phyloP scores from a whole-genome alignment of 2,329 filamentous ascomycete genomes.

The Lasiodiplodia sp. region DNA sequence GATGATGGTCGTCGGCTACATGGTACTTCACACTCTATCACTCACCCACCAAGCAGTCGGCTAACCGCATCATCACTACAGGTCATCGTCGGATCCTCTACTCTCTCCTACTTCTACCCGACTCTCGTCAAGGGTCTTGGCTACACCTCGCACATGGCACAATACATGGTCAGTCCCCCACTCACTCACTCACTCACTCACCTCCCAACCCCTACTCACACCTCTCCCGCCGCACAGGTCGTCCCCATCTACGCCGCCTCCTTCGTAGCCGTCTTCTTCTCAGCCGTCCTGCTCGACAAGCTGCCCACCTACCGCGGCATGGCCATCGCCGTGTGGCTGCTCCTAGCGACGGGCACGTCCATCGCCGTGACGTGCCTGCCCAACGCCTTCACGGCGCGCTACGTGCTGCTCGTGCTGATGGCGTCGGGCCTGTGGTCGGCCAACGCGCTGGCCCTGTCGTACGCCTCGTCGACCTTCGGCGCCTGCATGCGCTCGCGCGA shows the following conservation, averaged over 20 bases:
- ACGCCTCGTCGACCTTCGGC: constrained; percentile 60
- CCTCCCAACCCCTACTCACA: not conserved
- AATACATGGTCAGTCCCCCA: constrained; percentile 53
- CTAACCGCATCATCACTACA: constrained; percentile 20
- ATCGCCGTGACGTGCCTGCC: constrained; percentile 55
- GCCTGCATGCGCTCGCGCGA: constrained; percentile 53
- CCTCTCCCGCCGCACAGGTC: constrained; percentile 3
- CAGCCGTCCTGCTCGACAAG: constrained; percentile 58
- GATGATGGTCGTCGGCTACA: constrained; percentile 58
- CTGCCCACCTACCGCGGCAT: constrained; percentile 55
- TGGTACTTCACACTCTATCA: constrained; percentile 42
- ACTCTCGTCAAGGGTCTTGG: constrained; percentile 61
- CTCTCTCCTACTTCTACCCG: constrained; percentile 63
- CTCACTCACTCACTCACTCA: not conserved
- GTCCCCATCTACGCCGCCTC: constrained; percentile 62
- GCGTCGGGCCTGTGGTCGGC: constrained; percentile 62
- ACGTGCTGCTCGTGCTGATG: constrained; percentile 64
- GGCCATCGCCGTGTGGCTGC: constrained; percentile 59
- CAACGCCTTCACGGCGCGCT: constrained; percentile 58
- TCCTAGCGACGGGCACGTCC: constrained; percentile 41
- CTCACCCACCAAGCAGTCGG: not conserved
- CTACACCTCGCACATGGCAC: constrained; percentile 54
- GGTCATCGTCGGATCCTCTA: constrained; percentile 57
- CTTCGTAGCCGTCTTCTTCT: constrained; percentile 58
- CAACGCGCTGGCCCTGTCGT: constrained; percentile 61